phyloP scores from a whole-genome alignment of 192 early-diverging fungal species.

The Backusella sp. region DNA sequence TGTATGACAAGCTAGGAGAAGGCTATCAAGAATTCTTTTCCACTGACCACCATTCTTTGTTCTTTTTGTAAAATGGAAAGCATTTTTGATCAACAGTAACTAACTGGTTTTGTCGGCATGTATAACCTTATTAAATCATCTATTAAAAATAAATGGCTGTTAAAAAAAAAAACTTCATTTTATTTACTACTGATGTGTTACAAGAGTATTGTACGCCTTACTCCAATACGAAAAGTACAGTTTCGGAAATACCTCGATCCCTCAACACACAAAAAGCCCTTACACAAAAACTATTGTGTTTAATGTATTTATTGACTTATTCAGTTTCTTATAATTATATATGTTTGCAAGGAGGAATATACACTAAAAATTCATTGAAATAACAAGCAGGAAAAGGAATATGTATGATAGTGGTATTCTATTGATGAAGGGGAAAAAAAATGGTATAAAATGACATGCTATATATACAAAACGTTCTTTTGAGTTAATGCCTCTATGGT shows the following conservation, averaged over 20 bases:
- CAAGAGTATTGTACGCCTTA: not conserved
- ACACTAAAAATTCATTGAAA: not conserved
- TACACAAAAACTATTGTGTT: slow-evolving; percentile 1
- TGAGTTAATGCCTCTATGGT: not conserved
- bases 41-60: not conserved
- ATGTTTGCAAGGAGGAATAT: not conserved
- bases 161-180: not conserved
- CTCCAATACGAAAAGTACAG: slow-evolving; percentile 3
- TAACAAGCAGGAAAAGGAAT: not conserved
- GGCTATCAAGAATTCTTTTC: not conserved
- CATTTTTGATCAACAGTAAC: not conserved
- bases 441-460: not conserved
- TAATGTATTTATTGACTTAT: not conserved
- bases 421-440: not conserved
- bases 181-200: not conserved
- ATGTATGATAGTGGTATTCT: not conserved
- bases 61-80: not conserved
- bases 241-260: slow-evolving; percentile 10
- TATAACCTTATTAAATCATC: not conserved
- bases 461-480: not conserved
- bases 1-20: not conserved
- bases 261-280: not conserved
- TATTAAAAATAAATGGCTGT: not conserved
- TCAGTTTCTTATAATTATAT: not conserved
- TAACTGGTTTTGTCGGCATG: not conserved